Conservation (phyloP, 345 rosid genomes). For the Eucalyptus brandiana region DNA sequence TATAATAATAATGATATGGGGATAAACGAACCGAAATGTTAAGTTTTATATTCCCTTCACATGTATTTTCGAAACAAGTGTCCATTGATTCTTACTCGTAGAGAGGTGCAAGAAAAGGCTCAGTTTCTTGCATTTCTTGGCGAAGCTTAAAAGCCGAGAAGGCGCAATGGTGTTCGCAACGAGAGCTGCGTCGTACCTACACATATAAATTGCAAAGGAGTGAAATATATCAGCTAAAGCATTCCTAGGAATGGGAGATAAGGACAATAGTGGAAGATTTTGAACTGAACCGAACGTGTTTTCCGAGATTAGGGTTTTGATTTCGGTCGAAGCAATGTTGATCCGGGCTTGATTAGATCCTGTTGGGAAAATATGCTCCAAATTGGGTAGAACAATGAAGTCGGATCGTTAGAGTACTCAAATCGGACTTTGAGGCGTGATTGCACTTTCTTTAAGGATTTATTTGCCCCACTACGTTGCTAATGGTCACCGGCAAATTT, state of each 20-base stretch:
- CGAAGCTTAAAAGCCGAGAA: neutral
- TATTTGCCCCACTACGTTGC: too few relatives aligned
- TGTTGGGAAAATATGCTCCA: too few relatives aligned
- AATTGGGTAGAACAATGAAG: too few relatives aligned
- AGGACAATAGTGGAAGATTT: neutral
- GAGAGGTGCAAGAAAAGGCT: slow-evolving; percentile 13
- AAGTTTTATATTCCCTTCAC: neutral
- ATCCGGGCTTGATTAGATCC: neutral
- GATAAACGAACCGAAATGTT: neutral
- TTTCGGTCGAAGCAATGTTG: neutral
- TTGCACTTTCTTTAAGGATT: too few relatives aligned
- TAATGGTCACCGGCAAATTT: too few relatives aligned
- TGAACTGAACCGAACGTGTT: neutral
- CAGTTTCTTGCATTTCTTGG: slow-evolving; percentile 7
- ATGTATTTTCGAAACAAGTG: neutral
- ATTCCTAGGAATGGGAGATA: neutral
- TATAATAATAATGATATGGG: neutral
- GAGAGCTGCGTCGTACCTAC: slow-evolving; percentile 11
- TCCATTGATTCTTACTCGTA: neutral
- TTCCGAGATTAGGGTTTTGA: neutral
- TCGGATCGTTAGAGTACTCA: too few relatives aligned
- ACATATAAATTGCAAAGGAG: neutral
- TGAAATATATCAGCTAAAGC: neutral
- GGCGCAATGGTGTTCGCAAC: slow-evolving; percentile 1
- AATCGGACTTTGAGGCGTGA: too few relatives aligned